Conservation (phyloP, 2,329 filamentous ascomycete genomes). For the Westerdykella ornata region DNA sequence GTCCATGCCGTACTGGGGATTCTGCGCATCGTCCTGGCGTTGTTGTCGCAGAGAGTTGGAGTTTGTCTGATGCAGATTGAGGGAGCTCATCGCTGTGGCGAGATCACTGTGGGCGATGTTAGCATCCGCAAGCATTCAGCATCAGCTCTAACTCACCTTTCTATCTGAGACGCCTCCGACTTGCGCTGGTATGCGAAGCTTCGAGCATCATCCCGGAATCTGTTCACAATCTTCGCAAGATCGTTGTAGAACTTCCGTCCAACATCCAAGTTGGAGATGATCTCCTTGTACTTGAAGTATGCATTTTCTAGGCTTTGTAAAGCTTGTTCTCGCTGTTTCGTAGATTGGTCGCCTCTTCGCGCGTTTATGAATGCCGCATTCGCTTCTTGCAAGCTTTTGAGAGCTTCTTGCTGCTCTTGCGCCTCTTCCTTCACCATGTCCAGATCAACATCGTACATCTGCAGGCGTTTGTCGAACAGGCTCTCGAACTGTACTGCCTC, state of each 20-base stretch:
- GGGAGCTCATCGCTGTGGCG: slow-evolving; percentile 52
- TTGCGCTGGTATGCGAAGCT: slow-evolving; percentile 74
- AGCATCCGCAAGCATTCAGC: slow-evolving; percentile 4
- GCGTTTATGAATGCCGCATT: slow-evolving; percentile 73
- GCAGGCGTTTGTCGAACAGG: slow-evolving; percentile 77
- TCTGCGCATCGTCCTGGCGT: slow-evolving; percentile 46
- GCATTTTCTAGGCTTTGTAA: slow-evolving; percentile 84
- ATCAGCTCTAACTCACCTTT: slow-evolving; percentile 54
- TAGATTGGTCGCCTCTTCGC: slow-evolving; percentile 59
- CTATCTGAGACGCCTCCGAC: slow-evolving; percentile 70
- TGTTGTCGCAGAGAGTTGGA: slow-evolving; percentile 40
- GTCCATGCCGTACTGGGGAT: slow-evolving; percentile 52
- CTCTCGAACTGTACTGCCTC: slow-evolving; percentile 86
- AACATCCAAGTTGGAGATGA: slow-evolving; percentile 82
- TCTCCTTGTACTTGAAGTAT: slow-evolving; percentile 94
- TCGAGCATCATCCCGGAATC: slow-evolving; percentile 74
- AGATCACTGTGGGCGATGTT: slow-evolving; percentile 44
- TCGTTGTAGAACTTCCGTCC: slow-evolving; percentile 97
- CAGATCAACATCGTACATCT: slow-evolving; percentile 72
- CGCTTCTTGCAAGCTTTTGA: slow-evolving; percentile 62
- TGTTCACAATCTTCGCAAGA: slow-evolving; percentile 75
- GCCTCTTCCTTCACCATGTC: slow-evolving; percentile 64
- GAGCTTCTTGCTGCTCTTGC: slow-evolving; percentile 66
- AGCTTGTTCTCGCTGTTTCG: slow-evolving; percentile 72
- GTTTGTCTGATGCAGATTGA: slow-evolving; percentile 46